A percentile compares a stretch with the other conserved stretches of the same genome.
Conservation (phyloP, 257 asterid species). For the Forsythia suspensa region DNA sequence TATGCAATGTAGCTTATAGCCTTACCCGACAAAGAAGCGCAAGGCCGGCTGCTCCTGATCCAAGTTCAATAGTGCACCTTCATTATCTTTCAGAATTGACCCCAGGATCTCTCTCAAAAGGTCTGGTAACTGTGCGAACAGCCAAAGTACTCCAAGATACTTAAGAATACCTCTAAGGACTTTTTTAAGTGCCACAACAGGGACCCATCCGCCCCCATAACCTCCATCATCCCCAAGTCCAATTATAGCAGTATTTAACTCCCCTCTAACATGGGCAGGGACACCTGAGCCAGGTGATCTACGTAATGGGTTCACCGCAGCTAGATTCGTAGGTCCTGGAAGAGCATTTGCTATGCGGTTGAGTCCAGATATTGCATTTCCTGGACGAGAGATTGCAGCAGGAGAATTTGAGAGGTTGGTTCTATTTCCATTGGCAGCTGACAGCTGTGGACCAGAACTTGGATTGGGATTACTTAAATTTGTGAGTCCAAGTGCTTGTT, state of each 20-base stretch:
- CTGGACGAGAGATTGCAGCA: conserved; percentile 62
- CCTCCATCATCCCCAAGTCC: conserved; percentile 99
- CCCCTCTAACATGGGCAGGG: conserved; percentile 97
- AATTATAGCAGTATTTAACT: conserved; percentile 94
- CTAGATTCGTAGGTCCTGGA: conserved; percentile 61
- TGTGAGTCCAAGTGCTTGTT: conserved; percentile 69
- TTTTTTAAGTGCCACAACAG: conserved; percentile 94
- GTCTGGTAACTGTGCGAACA: conserved; percentile 95
- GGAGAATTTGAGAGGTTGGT: conserved; percentile 52
- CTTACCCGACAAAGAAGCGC: conserved; percentile 98
- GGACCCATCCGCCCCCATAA: conserved; percentile 99
- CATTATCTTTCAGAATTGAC: conserved; percentile 94
- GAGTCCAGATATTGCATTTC: conserved; percentile 63
- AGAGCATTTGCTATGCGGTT: conserved; percentile 73
- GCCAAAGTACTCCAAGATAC: conserved; percentile 98
- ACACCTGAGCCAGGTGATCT: conserved; percentile 84
- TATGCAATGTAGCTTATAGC: conserved; percentile 6
- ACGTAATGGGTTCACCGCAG: conserved; percentile 56
- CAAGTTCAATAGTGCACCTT: conserved; percentile 92
- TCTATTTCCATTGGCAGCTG: conserved; percentile 65
- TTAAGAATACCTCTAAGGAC: conserved; percentile 96
- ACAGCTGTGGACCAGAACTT: conserved; percentile 54
- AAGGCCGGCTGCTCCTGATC: conserved; percentile 99
- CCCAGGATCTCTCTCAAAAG: conserved; percentile 95
- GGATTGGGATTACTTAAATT: conserved; percentile 54